phyloP scores from a whole-genome alignment of 2,329 filamentous ascomycete species.

The Cladosporium sp. region DNA sequence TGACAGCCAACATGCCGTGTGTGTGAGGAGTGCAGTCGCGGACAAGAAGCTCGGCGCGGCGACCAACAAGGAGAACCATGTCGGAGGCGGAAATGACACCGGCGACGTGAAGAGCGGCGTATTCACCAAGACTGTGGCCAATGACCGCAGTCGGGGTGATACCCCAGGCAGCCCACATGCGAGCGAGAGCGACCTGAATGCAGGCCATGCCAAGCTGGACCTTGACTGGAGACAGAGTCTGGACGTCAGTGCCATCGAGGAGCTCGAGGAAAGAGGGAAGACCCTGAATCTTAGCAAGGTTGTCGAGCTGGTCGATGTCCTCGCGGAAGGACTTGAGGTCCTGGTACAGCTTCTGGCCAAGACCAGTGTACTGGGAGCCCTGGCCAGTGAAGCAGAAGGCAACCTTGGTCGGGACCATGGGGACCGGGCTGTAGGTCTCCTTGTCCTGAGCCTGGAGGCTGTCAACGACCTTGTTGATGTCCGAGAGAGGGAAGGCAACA shows the following conservation, averaged over 20 bases:
- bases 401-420: constrained; percentile 49
- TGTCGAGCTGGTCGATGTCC: constrained; percentile 48
- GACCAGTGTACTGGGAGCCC: constrained; percentile 50
- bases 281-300: constrained; percentile 42
- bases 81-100: constrained; percentile 68
- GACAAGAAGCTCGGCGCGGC: constrained; percentile 61
- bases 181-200: constrained; percentile 49
- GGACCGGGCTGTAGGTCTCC: constrained; percentile 49
- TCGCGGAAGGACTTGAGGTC: constrained; percentile 45
- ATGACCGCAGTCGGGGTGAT: constrained; percentile 52
- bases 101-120: constrained; percentile 66
- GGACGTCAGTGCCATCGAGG: constrained; percentile 45
- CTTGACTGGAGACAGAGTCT: constrained; percentile 48
- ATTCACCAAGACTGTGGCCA: constrained; percentile 65
- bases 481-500: constrained; percentile 43
- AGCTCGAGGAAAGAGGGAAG: constrained; percentile 49
- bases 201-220: constrained; percentile 51
- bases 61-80: constrained; percentile 67
- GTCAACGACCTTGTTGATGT: constrained; percentile 45
- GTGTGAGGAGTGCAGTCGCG: constrained; percentile 62
- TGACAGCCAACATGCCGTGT: constrained; percentile 63
- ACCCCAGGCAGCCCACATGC: constrained; percentile 52
- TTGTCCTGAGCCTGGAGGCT: constrained; percentile 45
- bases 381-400: constrained; percentile 52
- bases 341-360: constrained; percentile 48